Evolutionary conservation across 345 rosid genomes (phyloP).

Genomic region (Isatis tinctoria): DNA sequence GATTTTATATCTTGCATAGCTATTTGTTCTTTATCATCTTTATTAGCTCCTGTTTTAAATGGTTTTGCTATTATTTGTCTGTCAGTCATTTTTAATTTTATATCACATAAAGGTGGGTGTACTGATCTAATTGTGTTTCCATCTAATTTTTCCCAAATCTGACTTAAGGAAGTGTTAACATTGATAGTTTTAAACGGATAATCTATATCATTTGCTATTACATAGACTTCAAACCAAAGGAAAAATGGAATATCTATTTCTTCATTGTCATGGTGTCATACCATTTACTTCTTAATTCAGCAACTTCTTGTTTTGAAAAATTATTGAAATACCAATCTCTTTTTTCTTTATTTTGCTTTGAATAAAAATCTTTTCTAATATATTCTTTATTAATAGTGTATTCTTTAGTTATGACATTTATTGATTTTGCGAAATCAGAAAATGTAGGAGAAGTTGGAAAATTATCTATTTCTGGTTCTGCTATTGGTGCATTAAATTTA

Average conservation of each 20-base stretch:
- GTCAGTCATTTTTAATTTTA: background rate
- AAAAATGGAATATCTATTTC: background rate
- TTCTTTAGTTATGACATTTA: background rate
- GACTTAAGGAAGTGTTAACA: background rate
- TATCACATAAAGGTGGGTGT: background rate
- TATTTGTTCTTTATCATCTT: background rate
- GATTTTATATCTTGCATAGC: too few species aligned
- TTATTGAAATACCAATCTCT: background rate
- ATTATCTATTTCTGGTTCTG: background rate
- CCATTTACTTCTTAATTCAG: background rate
- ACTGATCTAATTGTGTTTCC: too few species aligned
- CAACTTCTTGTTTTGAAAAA: background rate
- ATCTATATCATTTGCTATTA: background rate
- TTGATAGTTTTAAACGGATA: background rate
- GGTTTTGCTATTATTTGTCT: background rate
- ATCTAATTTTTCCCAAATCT: background rate
- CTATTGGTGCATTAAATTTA: background rate
- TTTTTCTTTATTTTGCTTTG: background rate
- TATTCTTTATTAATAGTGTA: background rate
- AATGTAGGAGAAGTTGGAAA: background rate
- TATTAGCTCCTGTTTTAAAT: background rate
- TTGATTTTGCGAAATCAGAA: background rate
- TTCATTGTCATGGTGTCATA: background rate
- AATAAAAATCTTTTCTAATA: background rate
- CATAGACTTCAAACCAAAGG: background rate